These are phyloP conservation scores for Sordaria brevicollis DNA, from an alignment of 495 filamentous ascomycete genomes.

Conservation along the genomic window DNA sequence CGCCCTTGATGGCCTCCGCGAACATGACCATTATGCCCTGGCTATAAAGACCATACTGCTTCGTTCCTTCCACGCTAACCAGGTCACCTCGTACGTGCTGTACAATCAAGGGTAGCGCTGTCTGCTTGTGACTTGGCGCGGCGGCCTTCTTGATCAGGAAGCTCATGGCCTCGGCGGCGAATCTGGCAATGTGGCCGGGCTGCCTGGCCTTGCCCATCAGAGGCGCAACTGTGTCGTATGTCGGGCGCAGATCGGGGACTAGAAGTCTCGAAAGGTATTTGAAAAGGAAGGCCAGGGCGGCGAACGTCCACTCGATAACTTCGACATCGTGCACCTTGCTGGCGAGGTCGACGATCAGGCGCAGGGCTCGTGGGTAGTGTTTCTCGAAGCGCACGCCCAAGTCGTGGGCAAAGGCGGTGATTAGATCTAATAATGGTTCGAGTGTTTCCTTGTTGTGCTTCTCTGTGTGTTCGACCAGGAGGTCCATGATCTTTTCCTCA, in stretches of 20 bases:
- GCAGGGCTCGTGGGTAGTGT: conserved; percentile 63
- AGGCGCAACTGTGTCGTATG: conserved; percentile 73
- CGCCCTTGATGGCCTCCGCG: conserved; percentile 75
- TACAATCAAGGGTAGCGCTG: conserved; percentile 58
- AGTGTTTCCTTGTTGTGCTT: conserved; percentile 62
- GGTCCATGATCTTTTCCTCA: conserved; percentile 69
- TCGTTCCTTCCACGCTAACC: conserved; percentile 36
- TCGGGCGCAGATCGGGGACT: conserved; percentile 72
- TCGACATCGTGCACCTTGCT: conserved; percentile 48
- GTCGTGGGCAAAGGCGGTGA: conserved; percentile 87
- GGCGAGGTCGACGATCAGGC: conserved; percentile 48
- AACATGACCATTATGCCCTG: conserved; percentile 87
- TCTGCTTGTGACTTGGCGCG: conserved; percentile 59
- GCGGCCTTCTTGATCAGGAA: conserved; percentile 87
- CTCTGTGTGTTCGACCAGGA: conserved; percentile 68
- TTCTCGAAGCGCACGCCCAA: conserved; percentile 80
- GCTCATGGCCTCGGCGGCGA: conserved; percentile 89
- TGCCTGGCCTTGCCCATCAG: conserved; percentile 75
- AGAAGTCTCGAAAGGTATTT: conserved; percentile 87
- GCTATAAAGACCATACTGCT: conserved; percentile 53
- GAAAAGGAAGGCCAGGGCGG: conserved; percentile 87
- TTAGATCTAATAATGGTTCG: conserved; percentile 74
- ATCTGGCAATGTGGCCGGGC: conserved; percentile 75
- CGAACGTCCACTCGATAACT: conserved; percentile 94
- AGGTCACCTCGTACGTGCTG: conserved; percentile 60